These are phyloP conservation scores for Limtongia smithiae DNA, from an alignment of 805 yeast genomes.

Conservation along the genomic window DNA sequence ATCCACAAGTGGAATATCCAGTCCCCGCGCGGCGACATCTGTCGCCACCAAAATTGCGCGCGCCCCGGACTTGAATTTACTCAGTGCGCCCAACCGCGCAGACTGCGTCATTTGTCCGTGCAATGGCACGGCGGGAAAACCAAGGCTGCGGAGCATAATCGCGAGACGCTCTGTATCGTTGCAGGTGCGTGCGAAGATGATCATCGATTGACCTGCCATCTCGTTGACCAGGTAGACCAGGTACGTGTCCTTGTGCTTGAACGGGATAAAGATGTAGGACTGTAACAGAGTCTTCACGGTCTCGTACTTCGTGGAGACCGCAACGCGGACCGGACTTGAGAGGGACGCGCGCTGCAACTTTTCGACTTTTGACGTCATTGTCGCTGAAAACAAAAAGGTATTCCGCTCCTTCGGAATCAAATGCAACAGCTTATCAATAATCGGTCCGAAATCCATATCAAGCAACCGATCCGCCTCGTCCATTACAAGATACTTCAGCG, in stretches of 20 bases:
- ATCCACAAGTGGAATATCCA: conserved; percentile 97
- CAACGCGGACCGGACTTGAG: conserved; percentile 81
- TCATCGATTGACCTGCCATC: conserved; percentile 76
- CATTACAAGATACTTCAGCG: conserved; percentile 82
- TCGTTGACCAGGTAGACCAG: conserved; percentile 81
- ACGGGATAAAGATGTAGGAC: conserved; percentile 83
- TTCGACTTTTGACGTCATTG: conserved; percentile 93
- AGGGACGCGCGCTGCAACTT: conserved; percentile 91
- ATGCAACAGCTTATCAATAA: conserved; percentile 76
- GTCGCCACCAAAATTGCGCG: conserved; percentile 96
- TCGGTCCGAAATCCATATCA: conserved; percentile 97
- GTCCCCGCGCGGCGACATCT: conserved; percentile 99
- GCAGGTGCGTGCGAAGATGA: conserved; percentile 89
- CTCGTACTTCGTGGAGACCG: conserved; percentile 82
- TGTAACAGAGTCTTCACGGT: conserved; percentile 94
- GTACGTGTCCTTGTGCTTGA: conserved; percentile 86
- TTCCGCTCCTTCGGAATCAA: conserved; percentile 77
- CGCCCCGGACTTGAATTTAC: conserved; percentile 84
- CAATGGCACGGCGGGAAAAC: conserved; percentile 85
- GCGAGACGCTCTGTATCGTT: conserved; percentile 93
- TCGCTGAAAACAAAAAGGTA: conserved; percentile 89
- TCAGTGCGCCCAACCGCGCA: conserved; percentile 86
- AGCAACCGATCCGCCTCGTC: conserved; percentile 99
- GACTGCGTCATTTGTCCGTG: conserved; percentile 90
- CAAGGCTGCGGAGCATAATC: conserved; percentile 69